A percentile compares a stretch with the other conserved stretches of the same genome.
phyloP scores from a whole-genome alignment of 176 grass and related monocot genomes.

The Oryza meyeriana region DNA sequence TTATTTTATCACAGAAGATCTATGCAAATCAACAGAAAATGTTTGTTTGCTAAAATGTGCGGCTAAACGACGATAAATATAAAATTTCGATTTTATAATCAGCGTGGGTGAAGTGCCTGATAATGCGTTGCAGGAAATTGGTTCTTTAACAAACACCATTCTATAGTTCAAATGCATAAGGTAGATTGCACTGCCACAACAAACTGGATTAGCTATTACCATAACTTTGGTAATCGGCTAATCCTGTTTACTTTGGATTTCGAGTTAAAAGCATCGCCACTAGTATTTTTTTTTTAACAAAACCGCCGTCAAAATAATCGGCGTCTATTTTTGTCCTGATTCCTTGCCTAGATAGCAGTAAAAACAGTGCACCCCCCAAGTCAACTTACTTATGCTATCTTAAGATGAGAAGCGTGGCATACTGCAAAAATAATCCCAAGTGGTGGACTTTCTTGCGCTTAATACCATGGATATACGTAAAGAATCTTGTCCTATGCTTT shows the following conservation, averaged over 20 bases:
- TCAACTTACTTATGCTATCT: slow-evolving; percentile 37
- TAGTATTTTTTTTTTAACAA: slow-evolving; percentile 11
- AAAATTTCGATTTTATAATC: background rate
- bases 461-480: slow-evolving; percentile 17
- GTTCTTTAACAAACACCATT: background rate
- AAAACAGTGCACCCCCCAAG: slow-evolving; percentile 10
- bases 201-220: background rate
- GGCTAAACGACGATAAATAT: background rate
- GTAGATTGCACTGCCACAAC: background rate
- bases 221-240: background rate
- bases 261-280: slow-evolving; percentile 2
- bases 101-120: background rate
- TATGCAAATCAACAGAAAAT: background rate
- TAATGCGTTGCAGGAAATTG: background rate
- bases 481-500: slow-evolving; percentile 7
- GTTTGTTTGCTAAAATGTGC: background rate
- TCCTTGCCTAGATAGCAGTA: slow-evolving; percentile 19
- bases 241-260: background rate
- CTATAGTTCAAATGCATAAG: background rate
- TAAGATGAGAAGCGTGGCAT: background rate
- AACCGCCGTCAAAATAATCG: slow-evolving; percentile 4
- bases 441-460: background rate
- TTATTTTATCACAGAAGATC: background rate
- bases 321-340: background rate
- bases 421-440: background rate